Evolutionary conservation across 1,284 basidiomycete genomes (phyloP).

Genomic region (Sanghuangporus baumii): DNA sequence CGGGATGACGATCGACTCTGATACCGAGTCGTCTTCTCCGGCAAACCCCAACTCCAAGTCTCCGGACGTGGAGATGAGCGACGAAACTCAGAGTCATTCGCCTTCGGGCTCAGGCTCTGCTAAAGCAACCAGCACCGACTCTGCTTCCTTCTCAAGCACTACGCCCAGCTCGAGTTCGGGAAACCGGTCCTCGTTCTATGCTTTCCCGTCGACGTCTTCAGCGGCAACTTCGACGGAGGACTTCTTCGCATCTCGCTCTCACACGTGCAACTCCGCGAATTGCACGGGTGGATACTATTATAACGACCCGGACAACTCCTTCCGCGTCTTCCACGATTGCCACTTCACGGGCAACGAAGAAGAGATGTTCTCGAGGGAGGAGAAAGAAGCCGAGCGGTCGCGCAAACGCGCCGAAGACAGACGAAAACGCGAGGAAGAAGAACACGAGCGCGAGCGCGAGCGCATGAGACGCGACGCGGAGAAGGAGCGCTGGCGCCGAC

Average conservation of each 20-base stretch:
- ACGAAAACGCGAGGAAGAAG: neutral
- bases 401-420: neutral
- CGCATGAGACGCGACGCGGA: neutral
- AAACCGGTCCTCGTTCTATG: neutral
- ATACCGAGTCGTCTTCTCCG: neutral
- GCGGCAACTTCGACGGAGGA: neutral
- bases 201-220: neutral
- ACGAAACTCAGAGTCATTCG: neutral
- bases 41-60: neutral
- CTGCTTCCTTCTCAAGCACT: neutral
- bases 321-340: neutral
- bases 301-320: neutral
- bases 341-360: neutral
- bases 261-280: neutral
- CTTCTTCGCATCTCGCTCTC: neutral
- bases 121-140: neutral
- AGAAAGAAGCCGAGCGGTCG: neutral
- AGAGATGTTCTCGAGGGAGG: neutral
- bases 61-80: neutral
- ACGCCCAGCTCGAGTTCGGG: neutral
- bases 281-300: neutral
- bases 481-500: neutral
- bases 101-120: neutral
- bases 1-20: neutral
- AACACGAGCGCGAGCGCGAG: neutral